Percentiles rank a stretch among this genome's conserved stretches.
These are phyloP conservation scores for Penicillium sp. DNA, from an alignment of 2,329 filamentous ascomycete genomes.

Conservation along the genomic window DNA sequence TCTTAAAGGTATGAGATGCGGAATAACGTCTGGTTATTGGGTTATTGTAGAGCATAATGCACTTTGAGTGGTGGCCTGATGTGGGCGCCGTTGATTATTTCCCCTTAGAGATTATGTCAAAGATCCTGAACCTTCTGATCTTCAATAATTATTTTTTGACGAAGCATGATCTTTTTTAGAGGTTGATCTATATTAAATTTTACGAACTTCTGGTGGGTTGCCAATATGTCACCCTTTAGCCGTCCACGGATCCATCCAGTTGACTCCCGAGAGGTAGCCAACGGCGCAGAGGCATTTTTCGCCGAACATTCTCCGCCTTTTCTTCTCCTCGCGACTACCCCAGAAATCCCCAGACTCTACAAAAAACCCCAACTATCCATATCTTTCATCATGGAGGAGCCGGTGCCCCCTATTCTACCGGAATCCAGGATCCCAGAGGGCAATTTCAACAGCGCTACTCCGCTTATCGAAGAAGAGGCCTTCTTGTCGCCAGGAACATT, in stretches of 20 bases:
- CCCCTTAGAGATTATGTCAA: conserved; percentile 5
- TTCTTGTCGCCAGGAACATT: conserved; percentile 28
- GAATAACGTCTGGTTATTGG: too few relatives aligned
- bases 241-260: too few relatives aligned
- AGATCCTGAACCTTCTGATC: too few relatives aligned
- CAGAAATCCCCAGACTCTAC: conserved; percentile 2
- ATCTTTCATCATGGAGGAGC: conserved; percentile 16
- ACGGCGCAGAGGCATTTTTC: background rate
- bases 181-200: too few relatives aligned
- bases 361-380: background rate
- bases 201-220: too few relatives aligned
- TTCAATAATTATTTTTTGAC: too few relatives aligned
- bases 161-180: too few relatives aligned
- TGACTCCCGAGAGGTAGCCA: too few relatives aligned
- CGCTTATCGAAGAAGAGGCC: conserved; percentile 24
- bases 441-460: conserved; percentile 7
- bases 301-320: conserved; percentile 5
- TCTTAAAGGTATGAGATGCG: too few relatives aligned
- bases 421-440: conserved; percentile 11
- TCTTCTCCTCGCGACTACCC: conserved; percentile 11
- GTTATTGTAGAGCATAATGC: too few relatives aligned
- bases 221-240: too few relatives aligned
- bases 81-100: conserved; percentile 24
- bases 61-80: too few relatives aligned
- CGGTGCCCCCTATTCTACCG: conserved; percentile 9